A percentile compares a stretch with the other conserved stretches of the same genome.
phyloP scores from a whole-genome alignment of 2,329 filamentous ascomycete species.

The Aspergillus sp. region DNA sequence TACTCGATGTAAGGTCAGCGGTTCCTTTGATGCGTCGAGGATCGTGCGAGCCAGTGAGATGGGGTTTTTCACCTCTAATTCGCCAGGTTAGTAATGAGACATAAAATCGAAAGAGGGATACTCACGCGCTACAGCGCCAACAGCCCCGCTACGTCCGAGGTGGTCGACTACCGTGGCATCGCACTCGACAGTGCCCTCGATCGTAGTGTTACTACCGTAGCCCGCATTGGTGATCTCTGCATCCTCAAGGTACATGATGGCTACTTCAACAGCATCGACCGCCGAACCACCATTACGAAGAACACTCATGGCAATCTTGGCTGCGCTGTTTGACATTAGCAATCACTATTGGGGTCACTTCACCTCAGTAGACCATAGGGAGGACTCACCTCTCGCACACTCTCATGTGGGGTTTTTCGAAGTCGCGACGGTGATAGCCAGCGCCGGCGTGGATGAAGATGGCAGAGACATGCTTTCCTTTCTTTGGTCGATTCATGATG shows the following conservation, averaged over 20 bases:
- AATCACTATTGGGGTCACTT: background rate
- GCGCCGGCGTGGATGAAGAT: conserved; percentile 97
- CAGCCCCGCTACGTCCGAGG: conserved; percentile 84
- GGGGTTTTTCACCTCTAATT: conserved; percentile 72
- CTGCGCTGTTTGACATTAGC: conserved; percentile 59
- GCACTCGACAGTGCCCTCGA: conserved; percentile 88
- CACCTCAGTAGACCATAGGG: background rate
- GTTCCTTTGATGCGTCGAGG: conserved; percentile 71
- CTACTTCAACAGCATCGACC: conserved; percentile 84
- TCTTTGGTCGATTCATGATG: conserved; percentile 37
- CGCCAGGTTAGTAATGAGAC: background rate
- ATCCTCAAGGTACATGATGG: conserved; percentile 85
- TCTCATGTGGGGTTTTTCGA: conserved; percentile 79
- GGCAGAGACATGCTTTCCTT: conserved; percentile 59
- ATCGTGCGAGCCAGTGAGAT: conserved; percentile 83
- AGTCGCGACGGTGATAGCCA: conserved; percentile 85
- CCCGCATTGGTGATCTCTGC: conserved; percentile 95
- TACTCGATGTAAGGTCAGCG: conserved; percentile 81
- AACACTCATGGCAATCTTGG: conserved; percentile 77
- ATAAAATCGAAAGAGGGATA: background rate
- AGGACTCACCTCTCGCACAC: conserved; percentile 80
- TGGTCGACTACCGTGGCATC: conserved; percentile 94
- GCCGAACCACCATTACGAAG: conserved; percentile 76
- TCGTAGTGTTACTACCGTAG: conserved; percentile 89
- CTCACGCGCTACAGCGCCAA: conserved; percentile 85